phyloP scores from a whole-genome alignment of 495 filamentous ascomycete genomes.

The Penicillium fimorum region DNA sequence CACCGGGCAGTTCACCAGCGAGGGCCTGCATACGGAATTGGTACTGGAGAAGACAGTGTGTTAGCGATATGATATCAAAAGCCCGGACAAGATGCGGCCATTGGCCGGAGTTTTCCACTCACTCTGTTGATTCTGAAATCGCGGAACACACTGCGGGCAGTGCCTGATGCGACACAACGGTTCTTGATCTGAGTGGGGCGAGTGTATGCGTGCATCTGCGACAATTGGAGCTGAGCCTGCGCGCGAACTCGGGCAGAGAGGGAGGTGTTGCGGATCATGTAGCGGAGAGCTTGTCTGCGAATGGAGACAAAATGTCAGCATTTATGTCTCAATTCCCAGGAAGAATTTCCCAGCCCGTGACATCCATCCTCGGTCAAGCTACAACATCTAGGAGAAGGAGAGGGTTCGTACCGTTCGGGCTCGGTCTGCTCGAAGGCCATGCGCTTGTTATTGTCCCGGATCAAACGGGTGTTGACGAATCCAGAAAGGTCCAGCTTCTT shows the following conservation, averaged over 20 bases:
- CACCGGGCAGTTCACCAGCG: constrained; percentile 84
- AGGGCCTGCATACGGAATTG: constrained; percentile 89
- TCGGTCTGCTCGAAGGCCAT: constrained; percentile 86
- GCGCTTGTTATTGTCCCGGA: constrained; percentile 93
- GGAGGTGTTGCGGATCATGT: constrained; percentile 87
- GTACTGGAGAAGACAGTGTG: constrained; percentile 54
- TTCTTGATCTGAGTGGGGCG: constrained; percentile 90
- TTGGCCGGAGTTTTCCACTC: constrained; percentile 35
- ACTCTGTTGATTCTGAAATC: constrained; percentile 92
- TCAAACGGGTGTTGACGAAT: constrained; percentile 76
- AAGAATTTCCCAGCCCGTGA: neutral
- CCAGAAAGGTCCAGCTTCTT: constrained; percentile 86
- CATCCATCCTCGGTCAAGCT: neutral
- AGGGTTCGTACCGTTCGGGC: constrained; percentile 67
- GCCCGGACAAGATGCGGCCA: neutral
- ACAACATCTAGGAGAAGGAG: neutral
- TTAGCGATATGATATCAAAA: constrained; percentile 24
- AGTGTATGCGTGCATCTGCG: constrained; percentile 93
- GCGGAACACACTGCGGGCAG: constrained; percentile 77
- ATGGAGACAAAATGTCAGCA: constrained; percentile 6
- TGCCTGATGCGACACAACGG: constrained; percentile 85
- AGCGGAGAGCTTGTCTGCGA: constrained; percentile 88
- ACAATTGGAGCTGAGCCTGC: constrained; percentile 86
- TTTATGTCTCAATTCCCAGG: neutral
- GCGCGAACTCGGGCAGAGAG: constrained; percentile 78